A percentile compares a stretch with the other conserved stretches of the same genome.
Evolutionary conservation across 345 rosid species (phyloP).

Genomic region (Arabis alpina): DNA sequence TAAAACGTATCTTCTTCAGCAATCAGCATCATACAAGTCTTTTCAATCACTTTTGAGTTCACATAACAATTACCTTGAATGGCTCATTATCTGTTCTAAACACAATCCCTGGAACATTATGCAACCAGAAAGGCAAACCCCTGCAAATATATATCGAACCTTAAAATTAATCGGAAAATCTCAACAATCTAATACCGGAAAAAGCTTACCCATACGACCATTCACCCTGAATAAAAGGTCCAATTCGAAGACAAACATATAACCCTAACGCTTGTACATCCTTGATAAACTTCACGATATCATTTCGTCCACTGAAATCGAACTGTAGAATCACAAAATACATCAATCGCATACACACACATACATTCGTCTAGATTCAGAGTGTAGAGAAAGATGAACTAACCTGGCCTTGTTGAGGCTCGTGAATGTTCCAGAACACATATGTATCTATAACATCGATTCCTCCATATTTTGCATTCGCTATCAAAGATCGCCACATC

Average conservation of each 20-base stretch:
- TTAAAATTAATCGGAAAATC: neutral
- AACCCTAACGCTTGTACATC: slow-evolving; percentile 67
- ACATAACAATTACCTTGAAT: slow-evolving; percentile 60
- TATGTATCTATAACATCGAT: slow-evolving; percentile 85
- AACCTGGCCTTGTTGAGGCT: slow-evolving; percentile 81
- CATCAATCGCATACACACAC: slow-evolving; percentile 1
- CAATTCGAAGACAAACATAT: slow-evolving; percentile 75
- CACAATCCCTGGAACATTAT: slow-evolving; percentile 68
- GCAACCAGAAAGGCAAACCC: slow-evolving; percentile 87
- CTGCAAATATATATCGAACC: slow-evolving; percentile 40
- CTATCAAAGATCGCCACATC: slow-evolving; percentile 92
- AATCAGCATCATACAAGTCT: neutral
- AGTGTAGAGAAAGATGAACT: neutral
- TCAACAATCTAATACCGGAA: neutral
- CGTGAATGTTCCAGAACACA: slow-evolving; percentile 90
- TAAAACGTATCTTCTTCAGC: neutral
- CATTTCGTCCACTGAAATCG: slow-evolving; percentile 74
- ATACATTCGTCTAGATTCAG: neutral
- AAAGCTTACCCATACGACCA: slow-evolving; percentile 76
- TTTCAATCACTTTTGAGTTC: neutral
- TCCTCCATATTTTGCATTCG: slow-evolving; percentile 83
- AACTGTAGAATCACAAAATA: slow-evolving; percentile 47
- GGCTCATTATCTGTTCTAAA: slow-evolving; percentile 76
- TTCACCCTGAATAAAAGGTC: slow-evolving; percentile 80
- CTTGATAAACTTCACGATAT: slow-evolving; percentile 70